phyloP scores from a whole-genome alignment of 306 rosid genomes.

The Lupinus albus region DNA sequence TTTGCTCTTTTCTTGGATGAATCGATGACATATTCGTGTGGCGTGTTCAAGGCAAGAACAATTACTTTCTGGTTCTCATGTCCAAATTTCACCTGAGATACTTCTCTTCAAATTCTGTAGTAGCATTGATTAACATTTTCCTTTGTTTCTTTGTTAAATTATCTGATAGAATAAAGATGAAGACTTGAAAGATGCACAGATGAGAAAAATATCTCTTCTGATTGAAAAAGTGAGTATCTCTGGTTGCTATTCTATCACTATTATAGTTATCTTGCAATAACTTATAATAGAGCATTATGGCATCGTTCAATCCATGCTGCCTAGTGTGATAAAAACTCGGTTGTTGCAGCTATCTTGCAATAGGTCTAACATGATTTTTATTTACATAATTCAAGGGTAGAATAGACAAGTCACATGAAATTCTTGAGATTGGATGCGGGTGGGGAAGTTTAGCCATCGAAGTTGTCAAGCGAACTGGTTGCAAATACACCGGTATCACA shows the following conservation, averaged over 20 bases:
- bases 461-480: conserved; percentile 75
- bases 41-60: conserved; percentile 72
- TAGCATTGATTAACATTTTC: background rate
- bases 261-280: background rate
- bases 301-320: no score
- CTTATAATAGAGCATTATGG: no score
- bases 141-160: conserved; percentile 5
- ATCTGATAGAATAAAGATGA: conserved; percentile 60
- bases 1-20: conserved; percentile 86
- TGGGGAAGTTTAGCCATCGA: conserved; percentile 95
- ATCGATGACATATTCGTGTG: conserved; percentile 85
- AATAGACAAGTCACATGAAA: conserved; percentile 68
- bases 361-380: conserved; percentile 6
- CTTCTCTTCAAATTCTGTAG: conserved; percentile 24
- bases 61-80: background rate
- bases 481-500: conserved; percentile 90
- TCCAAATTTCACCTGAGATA: background rate
- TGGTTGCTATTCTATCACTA: background rate
- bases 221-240: conserved; percentile 58
- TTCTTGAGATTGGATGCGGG: conserved; percentile 87
- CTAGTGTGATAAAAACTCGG: no score
- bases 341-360: conserved; percentile 2
- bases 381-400: conserved; percentile 53
- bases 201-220: conserved; percentile 69
- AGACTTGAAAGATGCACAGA: conserved; percentile 75